These are phyloP conservation scores for Jamesozyma spencerorum DNA, from an alignment of 805 yeast species.

Conservation along the genomic window DNA sequence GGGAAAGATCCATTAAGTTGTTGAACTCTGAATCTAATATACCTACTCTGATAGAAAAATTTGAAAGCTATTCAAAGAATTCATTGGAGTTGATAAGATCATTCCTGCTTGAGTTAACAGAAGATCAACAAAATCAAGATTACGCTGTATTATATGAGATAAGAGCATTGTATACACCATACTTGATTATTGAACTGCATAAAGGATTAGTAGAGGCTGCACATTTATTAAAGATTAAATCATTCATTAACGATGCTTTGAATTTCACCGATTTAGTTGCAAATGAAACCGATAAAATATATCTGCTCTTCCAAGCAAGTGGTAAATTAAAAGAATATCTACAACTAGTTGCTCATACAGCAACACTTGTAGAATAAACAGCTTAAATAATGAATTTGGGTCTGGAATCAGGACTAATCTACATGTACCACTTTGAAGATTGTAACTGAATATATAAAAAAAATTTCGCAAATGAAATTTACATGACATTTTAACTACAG, in stretches of 20 bases:
- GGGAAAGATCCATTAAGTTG: slow-evolving; percentile 33
- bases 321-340: slow-evolving; percentile 49
- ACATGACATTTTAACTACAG: too few relatives aligned
- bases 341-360: slow-evolving; percentile 44
- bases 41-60: slow-evolving; percentile 28
- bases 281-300: slow-evolving; percentile 52
- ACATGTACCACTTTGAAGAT: too few relatives aligned
- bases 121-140: slow-evolving; percentile 27
- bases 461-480: too few relatives aligned
- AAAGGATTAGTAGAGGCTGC: slow-evolving; percentile 42
- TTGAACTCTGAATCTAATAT: slow-evolving; percentile 23
- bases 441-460: too few relatives aligned
- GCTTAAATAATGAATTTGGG: not conserved
- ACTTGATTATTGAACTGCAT: slow-evolving; percentile 56
- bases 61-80: slow-evolving; percentile 20
- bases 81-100: slow-evolving; percentile 23
- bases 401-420: too few relatives aligned
- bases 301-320: slow-evolving; percentile 49
- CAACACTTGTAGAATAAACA: slow-evolving; percentile 30
- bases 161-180: slow-evolving; percentile 65
- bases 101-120: slow-evolving; percentile 28
- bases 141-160: slow-evolving; percentile 39
- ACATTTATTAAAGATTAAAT: slow-evolving; percentile 27
- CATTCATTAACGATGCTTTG: slow-evolving; percentile 48
- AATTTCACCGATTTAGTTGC: slow-evolving; percentile 56